phyloP scores from a whole-genome alignment of 176 grass and related monocot species.

The Phoenix roebelenii region DNA sequence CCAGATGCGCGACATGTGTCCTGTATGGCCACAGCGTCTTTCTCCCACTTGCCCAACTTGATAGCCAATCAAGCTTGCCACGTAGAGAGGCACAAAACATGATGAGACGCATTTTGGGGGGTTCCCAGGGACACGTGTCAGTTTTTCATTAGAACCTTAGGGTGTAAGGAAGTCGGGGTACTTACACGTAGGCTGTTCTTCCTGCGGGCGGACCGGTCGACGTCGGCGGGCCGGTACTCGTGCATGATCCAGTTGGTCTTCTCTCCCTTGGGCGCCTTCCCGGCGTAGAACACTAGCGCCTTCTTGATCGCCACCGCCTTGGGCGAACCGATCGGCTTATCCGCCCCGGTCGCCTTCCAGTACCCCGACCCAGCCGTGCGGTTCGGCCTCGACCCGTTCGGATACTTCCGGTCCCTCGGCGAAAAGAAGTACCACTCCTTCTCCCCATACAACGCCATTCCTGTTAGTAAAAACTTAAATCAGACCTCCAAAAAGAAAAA shows the following conservation, averaged over 20 bases:
- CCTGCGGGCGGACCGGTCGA: constrained; percentile 54
- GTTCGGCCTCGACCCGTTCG: constrained; percentile 73
- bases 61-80: too few species aligned
- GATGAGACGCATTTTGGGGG: too few species aligned
- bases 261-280: constrained; percentile 43
- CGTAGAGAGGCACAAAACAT: too few species aligned
- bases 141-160: too few species aligned
- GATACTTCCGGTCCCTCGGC: constrained; percentile 79
- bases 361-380: constrained; percentile 58
- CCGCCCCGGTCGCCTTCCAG: constrained; percentile 94
- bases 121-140: too few species aligned
- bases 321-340: constrained; percentile 72
- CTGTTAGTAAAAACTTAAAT: constrained; percentile 9
- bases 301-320: constrained; percentile 69
- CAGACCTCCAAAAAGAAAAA: too few species aligned
- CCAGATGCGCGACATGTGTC: too few species aligned
- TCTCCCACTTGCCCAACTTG: too few species aligned
- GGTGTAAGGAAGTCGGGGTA: constrained; percentile 1
- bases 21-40: too few species aligned
- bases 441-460: constrained; percentile 46
- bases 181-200: constrained; percentile 57
- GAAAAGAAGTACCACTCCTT: constrained; percentile 99
- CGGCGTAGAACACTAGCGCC: constrained; percentile 67
- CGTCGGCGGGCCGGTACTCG: constrained; percentile 51
- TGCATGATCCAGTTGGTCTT: constrained; percentile 59